These are phyloP conservation scores for Tephrocybe sp. DNA, from an alignment of 768 basidiomycete species.

Conservation along the genomic window DNA sequence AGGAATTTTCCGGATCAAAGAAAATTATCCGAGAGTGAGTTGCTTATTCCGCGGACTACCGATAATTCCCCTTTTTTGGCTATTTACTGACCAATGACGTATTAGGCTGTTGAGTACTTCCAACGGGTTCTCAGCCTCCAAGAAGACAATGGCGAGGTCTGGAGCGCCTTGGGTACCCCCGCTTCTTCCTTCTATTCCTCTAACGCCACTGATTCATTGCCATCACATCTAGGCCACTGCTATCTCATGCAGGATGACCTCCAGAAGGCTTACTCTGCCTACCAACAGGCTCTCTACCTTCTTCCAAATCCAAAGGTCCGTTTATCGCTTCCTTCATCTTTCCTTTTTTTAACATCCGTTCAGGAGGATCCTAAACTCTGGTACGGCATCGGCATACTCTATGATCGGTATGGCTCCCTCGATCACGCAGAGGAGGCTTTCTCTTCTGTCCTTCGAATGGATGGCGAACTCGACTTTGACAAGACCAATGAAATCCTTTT, in stretches of 20 bases:
- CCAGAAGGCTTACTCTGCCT: slow-evolving; percentile 96
- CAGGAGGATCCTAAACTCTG: slow-evolving; percentile 96
- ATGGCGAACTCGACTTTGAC: slow-evolving; percentile 90
- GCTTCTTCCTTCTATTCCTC: slow-evolving; percentile 17
- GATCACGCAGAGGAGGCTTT: slow-evolving; percentile 99
- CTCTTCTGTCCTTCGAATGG: slow-evolving; percentile 93
- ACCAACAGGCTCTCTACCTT: slow-evolving; percentile 96
- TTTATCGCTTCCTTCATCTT: slow-evolving; percentile 13
- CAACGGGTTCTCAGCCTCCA: slow-evolving; percentile 87
- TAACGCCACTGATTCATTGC: slow-evolving; percentile 16
- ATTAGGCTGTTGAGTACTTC: slow-evolving; percentile 93
- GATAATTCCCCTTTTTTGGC: slow-evolving; percentile 27
- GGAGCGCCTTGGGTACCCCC: slow-evolving; percentile 85
- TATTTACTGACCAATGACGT: slow-evolving; percentile 35
- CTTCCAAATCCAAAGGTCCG: slow-evolving; percentile 91
- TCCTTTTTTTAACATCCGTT: slow-evolving; percentile 10
- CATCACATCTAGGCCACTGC: slow-evolving; percentile 82
- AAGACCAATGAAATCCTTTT: slow-evolving; percentile 99
- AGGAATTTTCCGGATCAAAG: slow-evolving; percentile 94
- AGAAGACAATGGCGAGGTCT: slow-evolving; percentile 97
- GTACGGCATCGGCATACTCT: slow-evolving; percentile 99
- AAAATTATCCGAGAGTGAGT: slow-evolving; percentile 92
- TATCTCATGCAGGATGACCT: slow-evolving; percentile 99
- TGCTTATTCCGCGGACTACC: slow-evolving; percentile 38
- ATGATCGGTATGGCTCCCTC: slow-evolving; percentile 96